Base-by-base conservation (phyloP, 306 rosid species). In the Vigna hirtella region DNA sequence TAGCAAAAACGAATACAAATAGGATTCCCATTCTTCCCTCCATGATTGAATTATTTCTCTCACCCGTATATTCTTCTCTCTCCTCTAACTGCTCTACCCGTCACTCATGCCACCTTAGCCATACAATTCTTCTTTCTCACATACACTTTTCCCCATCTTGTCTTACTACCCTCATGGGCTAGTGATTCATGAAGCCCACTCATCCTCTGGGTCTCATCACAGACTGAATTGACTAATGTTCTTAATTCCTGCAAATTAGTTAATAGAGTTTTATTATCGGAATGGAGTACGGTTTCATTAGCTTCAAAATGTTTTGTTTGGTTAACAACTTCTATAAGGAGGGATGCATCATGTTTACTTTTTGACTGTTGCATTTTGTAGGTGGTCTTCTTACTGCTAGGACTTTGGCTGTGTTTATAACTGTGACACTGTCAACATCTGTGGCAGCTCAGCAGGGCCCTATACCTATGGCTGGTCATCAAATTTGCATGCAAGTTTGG, bases 401-500 rank as follows among this genome's bases (percentile, higher is more conserved):
- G 84, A 91, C 96, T 82, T 77, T 95, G 81, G 95, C 94, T 70
- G 98, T 91, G 24, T 88, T 95, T 42, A 73, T 83, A 71, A 91
- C 98, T 51, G 83, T 84, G 50, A 95, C 99, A 32, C 87, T 95
- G 42, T 87, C 99, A 24, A 90, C 98, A 67, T 95, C 99, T 58
- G 20, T 87, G 85, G 99, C 94, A 70, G 99, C 99, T 71, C 87
- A 88, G 77, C 91, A 87, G 77, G 98, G 98, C 24, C 91, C 98
- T 62, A 81, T 86, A 73, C 86, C 87, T 72, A 93, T 95, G 98
- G 99, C 99, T 49, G 99, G 98, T 61, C 85, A 89, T 90, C 97
- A 95, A 87, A 91, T 95, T 82, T 87, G 94, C 85, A 77, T 90
- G 77, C 80, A 95, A 90, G 92, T 93, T 84, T 92, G 99, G 99